Conservation (phyloP, 768 basidiomycete species). For the Mrakia gelida region DNA sequence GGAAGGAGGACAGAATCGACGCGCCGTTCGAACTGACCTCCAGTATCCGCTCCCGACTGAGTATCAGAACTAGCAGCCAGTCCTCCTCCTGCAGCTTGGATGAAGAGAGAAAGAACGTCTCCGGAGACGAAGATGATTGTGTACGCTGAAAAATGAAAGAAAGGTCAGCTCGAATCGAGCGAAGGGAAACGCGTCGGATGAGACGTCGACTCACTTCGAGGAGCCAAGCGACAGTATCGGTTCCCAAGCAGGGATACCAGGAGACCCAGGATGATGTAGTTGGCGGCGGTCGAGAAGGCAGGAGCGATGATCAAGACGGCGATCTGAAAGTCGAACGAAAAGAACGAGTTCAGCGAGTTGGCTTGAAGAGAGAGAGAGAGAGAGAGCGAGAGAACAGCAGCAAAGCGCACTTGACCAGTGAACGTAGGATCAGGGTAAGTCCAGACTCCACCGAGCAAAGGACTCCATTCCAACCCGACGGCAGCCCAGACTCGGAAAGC, state of each 20-base stretch:
- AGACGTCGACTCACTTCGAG: not conserved
- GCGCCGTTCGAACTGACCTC: not conserved
- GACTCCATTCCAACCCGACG: not conserved
- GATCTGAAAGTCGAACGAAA: not conserved
- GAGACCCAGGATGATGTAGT: conserved; percentile 58
- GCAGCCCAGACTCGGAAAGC: not conserved
- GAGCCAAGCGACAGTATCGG: conserved; percentile 50
- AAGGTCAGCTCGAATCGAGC: conserved; percentile 29
- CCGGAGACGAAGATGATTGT: conserved; percentile 40
- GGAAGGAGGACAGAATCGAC: not conserved
- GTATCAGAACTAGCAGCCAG: conserved; percentile 47
- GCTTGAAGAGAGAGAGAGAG: not conserved
- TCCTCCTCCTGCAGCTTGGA: conserved; percentile 64
- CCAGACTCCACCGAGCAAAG: conserved; percentile 8
- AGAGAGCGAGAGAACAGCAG: not conserved
- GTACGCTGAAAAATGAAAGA: conserved; percentile 31
- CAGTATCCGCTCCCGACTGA: not conserved
- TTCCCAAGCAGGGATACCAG: conserved; percentile 50
- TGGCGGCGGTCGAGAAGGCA: conserved; percentile 54
- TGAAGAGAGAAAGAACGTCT: conserved; percentile 58
- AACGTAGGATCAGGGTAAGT: not conserved
- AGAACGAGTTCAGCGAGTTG: not conserved
- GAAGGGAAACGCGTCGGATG: conserved; percentile 1
- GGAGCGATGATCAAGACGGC: conserved; percentile 52
- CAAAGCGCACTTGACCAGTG: not conserved